phyloP scores from a whole-genome alignment of 768 basidiomycete genomes.

The Wakefieldia striispora region DNA sequence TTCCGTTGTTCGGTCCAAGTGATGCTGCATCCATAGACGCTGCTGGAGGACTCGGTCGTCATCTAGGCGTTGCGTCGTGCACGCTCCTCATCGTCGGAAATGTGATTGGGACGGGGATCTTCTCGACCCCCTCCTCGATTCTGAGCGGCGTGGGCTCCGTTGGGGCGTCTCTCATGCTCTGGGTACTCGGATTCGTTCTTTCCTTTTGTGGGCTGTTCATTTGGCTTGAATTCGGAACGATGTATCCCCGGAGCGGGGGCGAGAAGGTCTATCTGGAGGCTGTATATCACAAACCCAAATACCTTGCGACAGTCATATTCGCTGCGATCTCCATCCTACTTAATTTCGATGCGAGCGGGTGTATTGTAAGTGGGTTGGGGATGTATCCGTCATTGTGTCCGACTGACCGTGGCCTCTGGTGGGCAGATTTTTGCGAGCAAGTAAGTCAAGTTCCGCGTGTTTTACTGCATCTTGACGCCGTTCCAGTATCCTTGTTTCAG shows the following conservation, averaged over 20 bases:
- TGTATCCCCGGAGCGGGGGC: slow-evolving; percentile 61
- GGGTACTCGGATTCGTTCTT: slow-evolving; percentile 58
- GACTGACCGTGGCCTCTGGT: not conserved
- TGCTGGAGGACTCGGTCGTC: slow-evolving; percentile 55
- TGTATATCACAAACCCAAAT: slow-evolving; percentile 46
- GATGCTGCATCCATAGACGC: slow-evolving; percentile 40
- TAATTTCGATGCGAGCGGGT: slow-evolving; percentile 41
- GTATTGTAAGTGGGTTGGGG: slow-evolving; percentile 40
- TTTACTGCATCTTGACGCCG: not conserved
- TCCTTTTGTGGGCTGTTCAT: slow-evolving; percentile 60
- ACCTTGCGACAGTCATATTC: slow-evolving; percentile 48
- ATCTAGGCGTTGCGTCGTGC: slow-evolving; percentile 52
- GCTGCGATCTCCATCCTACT: slow-evolving; percentile 46
- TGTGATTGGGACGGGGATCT: slow-evolving; percentile 60
- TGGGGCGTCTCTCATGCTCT: slow-evolving; percentile 59
- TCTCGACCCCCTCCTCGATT: slow-evolving; percentile 59
- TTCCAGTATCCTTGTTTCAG: slow-evolving; percentile 48
- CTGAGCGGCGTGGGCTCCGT: slow-evolving; percentile 54
- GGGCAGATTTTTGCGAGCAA: slow-evolving; percentile 36
- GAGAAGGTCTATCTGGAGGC: slow-evolving; percentile 64
- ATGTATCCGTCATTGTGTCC: not conserved
- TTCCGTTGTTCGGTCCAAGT: not conserved
- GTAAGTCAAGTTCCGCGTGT: slow-evolving; percentile 11
- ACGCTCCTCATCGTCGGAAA: slow-evolving; percentile 54
- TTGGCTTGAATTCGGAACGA: slow-evolving; percentile 62